Evolutionary conservation across 306 rosid genomes (phyloP).

Genomic region (Glycine latifolia): DNA sequence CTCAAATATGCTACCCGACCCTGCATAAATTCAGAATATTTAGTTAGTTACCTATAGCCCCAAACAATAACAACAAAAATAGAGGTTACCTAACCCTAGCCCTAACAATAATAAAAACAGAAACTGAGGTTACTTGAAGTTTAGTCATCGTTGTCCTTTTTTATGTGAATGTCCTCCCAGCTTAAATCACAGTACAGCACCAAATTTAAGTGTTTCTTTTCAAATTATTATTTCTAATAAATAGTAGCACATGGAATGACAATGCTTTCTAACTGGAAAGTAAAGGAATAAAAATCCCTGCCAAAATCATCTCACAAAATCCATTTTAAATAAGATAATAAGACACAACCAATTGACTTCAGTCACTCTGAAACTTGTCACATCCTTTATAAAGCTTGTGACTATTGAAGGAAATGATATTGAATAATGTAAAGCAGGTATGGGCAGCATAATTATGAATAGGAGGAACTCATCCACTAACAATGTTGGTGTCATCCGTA

Average conservation of each 20-base stretch:
- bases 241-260: not conserved
- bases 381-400: too few species aligned
- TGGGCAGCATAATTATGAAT: too few species aligned
- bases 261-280: not conserved
- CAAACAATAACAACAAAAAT: constrained; percentile 1
- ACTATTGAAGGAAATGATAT: too few species aligned
- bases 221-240: not conserved
- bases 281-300: not conserved
- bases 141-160: not conserved
- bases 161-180: not conserved
- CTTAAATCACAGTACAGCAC: not conserved
- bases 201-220: not conserved
- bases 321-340: too few species aligned
- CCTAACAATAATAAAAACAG: not conserved
- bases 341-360: too few species aligned
- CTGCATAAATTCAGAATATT: constrained; percentile 47
- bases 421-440: too few species aligned
- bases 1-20: constrained; percentile 94
- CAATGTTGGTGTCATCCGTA: too few species aligned
- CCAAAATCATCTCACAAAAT: not conserved
- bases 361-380: too few species aligned
- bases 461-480: too few species aligned
- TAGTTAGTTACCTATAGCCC: not conserved
- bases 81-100: not conserved
- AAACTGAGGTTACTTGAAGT: not conserved